Conservation (phyloP, 352 stramenopile genomes). For the Globisporangium nagaii region DNA sequence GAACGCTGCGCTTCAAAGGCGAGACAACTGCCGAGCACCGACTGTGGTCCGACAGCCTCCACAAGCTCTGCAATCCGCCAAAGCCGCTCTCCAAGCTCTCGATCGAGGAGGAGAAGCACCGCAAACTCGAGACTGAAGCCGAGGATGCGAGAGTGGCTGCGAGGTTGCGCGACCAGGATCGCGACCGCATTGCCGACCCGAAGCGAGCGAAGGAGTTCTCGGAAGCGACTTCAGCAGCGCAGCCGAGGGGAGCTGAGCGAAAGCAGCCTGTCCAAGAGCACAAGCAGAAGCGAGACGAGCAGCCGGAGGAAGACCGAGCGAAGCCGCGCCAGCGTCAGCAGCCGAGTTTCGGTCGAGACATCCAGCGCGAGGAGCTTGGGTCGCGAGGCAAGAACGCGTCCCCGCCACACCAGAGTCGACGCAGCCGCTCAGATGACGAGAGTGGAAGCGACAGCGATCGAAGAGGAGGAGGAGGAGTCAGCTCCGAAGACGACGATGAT, state of each 20-base stretch:
- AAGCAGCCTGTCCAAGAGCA: slow-evolving; percentile 11
- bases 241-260: slow-evolving; percentile 6
- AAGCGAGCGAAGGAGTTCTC: slow-evolving; percentile 14
- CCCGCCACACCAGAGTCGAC: slow-evolving; percentile 3
- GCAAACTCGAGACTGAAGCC: background rate
- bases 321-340: slow-evolving; percentile 7
- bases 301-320: slow-evolving; percentile 7
- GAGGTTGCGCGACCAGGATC: slow-evolving; percentile 15
- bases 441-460: slow-evolving; percentile 15
- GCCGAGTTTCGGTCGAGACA: background rate
- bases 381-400: slow-evolving; percentile 4
- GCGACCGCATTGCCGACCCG: slow-evolving; percentile 24
- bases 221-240: slow-evolving; percentile 2
- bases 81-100: slow-evolving; percentile 10
- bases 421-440: slow-evolving; percentile 15
- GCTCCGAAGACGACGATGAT: slow-evolving; percentile 18
- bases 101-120: slow-evolving; percentile 9
- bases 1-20: slow-evolving; percentile 74
- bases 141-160: slow-evolving; percentile 10
- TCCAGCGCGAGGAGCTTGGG: background rate
- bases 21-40: slow-evolving; percentile 73
- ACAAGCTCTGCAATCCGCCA: slow-evolving; percentile 57
- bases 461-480: background rate
- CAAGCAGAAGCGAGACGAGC: slow-evolving; percentile 15
- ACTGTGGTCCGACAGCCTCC: slow-evolving; percentile 77